Evolutionary conservation across 768 basidiomycete genomes (phyloP).

Genomic region (Clavulina sp.): DNA sequence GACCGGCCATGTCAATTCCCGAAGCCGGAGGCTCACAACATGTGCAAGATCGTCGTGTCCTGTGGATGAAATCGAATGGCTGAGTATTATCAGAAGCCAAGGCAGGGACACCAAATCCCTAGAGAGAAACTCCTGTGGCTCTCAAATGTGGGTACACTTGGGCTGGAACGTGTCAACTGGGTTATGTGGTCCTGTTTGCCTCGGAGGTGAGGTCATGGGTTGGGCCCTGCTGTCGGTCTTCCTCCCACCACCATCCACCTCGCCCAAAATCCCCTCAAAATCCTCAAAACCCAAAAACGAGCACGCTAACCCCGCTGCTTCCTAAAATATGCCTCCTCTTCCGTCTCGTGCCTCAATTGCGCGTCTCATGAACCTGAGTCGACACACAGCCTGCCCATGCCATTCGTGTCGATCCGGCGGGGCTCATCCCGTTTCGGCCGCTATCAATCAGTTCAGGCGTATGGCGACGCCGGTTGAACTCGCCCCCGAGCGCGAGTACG

Average conservation of each 20-base stretch:
- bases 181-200: no score
- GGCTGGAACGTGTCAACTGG: no score
- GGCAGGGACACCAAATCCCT: no score
- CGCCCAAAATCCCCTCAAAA: not conserved
- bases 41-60: no score
- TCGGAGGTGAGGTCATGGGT: not conserved
- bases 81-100: no score
- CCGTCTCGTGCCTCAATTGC: constrained; percentile 45
- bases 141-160: no score
- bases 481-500: constrained; percentile 65
- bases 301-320: not conserved
- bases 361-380: constrained; percentile 63
- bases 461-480: constrained; percentile 61
- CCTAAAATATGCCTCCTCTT: constrained; percentile 18
- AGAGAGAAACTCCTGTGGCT: no score
- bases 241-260: not conserved
- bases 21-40: no score
- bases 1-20: no score
- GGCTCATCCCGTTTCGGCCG: constrained; percentile 28
- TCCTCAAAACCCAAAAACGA: not conserved
- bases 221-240: not conserved
- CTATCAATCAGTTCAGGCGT: constrained; percentile 45
- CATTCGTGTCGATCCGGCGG: constrained; percentile 41
- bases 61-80: no score
- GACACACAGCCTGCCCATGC: constrained; percentile 48